Conservation (phyloP, 1,284 basidiomycete genomes). For the Inonotus obliquus region DNA sequence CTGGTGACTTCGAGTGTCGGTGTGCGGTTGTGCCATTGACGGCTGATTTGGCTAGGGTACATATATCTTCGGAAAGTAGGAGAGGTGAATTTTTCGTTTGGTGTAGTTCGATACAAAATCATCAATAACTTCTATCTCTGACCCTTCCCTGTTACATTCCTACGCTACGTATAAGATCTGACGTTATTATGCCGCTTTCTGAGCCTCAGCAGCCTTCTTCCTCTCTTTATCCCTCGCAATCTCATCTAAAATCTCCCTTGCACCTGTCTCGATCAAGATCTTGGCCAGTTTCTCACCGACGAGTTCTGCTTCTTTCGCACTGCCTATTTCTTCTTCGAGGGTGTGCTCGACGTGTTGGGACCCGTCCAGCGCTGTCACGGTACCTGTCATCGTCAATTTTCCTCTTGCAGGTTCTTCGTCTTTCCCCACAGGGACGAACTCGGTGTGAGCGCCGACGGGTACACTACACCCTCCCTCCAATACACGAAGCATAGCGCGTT, state of each 20-base stretch:
- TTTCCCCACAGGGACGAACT: slow-evolving; percentile 33
- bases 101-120: too few species aligned
- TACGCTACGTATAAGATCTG: too few species aligned
- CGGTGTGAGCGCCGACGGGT: slow-evolving; percentile 84
- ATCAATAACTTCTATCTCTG: too few species aligned
- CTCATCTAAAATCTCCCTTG: slow-evolving; percentile 72
- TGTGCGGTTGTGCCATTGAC: slow-evolving; percentile 26
- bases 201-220: slow-evolving; percentile 37
- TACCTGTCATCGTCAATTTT: slow-evolving; percentile 63
- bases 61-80: background rate
- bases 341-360: slow-evolving; percentile 64
- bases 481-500: slow-evolving; percentile 82
- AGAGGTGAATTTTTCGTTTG: too few species aligned
- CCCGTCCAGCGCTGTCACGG: slow-evolving; percentile 79
- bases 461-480: slow-evolving; percentile 97
- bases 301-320: slow-evolving; percentile 57
- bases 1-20: slow-evolving; percentile 28
- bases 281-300: slow-evolving; percentile 66
- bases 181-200: background rate
- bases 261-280: slow-evolving; percentile 63
- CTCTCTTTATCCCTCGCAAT: slow-evolving; percentile 65
- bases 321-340: slow-evolving; percentile 49
- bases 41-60: slow-evolving; percentile 12
- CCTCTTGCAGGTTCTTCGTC: slow-evolving; percentile 29
- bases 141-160: too few species aligned